Evolutionary conservation across 2,329 filamentous ascomycete genomes (phyloP).

Genomic region (Mycosphaerella sp.): DNA sequence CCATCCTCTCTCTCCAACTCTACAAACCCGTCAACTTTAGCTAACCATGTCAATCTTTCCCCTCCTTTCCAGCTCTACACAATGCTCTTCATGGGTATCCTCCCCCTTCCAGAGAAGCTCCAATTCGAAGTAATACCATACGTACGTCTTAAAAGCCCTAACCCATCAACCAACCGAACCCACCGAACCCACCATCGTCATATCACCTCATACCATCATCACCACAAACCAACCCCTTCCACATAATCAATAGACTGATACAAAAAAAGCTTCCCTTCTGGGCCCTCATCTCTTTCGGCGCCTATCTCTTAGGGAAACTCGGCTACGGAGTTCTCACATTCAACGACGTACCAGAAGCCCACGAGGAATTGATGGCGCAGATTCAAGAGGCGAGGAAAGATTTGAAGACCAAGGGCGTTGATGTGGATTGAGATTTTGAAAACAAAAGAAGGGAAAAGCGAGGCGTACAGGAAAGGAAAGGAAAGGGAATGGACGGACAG

Average conservation of each 20-base stretch:
- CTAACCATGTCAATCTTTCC: constrained; percentile 24
- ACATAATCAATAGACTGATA: too few relatives aligned
- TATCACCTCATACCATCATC: not conserved
- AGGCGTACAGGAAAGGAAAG: not conserved
- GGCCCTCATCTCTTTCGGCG: constrained; percentile 82
- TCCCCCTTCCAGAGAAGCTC: constrained; percentile 70
- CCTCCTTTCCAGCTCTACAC: constrained; percentile 86
- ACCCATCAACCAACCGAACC: not conserved
- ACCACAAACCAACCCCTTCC: too few relatives aligned
- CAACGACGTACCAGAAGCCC: constrained; percentile 88
- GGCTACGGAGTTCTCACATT: constrained; percentile 92
- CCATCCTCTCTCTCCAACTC: not conserved
- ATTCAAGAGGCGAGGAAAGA: constrained; percentile 72
- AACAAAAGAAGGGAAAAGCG: constrained; percentile 12
- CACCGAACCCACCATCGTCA: not conserved
- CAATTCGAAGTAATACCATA: constrained; percentile 84
- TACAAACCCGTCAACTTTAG: constrained; percentile 18
- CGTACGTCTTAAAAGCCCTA: constrained; percentile 50
- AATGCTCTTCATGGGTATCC: constrained; percentile 72
- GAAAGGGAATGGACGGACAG: not conserved
- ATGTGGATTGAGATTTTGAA: constrained; percentile 58
- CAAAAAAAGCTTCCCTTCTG: constrained; percentile 78
- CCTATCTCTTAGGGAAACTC: constrained; percentile 84
- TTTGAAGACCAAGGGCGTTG: constrained; percentile 66
- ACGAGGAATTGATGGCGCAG: constrained; percentile 81